These are phyloP conservation scores for Ophiostoma sp. DNA, from an alignment of 2,329 filamentous ascomycete genomes.

Conservation along the genomic window DNA sequence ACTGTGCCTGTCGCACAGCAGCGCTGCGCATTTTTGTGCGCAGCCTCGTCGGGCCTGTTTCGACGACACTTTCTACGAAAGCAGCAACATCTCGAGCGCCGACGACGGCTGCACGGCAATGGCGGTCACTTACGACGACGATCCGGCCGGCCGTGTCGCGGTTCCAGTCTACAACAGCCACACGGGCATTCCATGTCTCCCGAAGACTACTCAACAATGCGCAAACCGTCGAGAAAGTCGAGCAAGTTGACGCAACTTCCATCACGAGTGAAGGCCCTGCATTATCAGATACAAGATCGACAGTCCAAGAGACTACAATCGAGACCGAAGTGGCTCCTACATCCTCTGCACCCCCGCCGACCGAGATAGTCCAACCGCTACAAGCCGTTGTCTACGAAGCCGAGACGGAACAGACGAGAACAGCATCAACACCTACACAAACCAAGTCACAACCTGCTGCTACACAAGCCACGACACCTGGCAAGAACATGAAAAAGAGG, in stretches of 20 bases:
- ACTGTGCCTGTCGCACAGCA: conserved; percentile 28
- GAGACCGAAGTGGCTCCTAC: neutral
- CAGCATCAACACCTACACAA: neutral
- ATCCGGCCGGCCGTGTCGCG: neutral
- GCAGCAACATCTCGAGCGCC: neutral
- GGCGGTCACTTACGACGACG: neutral
- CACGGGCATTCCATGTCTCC: neutral
- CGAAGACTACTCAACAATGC: neutral
- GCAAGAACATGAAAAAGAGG: conserved; percentile 28
- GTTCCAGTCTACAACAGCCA: neutral
- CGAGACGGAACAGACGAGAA: neutral
- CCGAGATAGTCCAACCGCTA: neutral
- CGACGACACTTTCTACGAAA: neutral
- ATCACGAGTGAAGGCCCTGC: neutral
- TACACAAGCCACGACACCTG: neutral
- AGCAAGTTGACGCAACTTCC: neutral
- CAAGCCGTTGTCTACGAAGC: neutral
- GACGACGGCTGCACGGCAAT: neutral
- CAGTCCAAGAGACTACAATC: neutral
- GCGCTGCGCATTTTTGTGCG: conserved; percentile 29
- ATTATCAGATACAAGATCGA: neutral
- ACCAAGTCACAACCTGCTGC: too few species aligned
- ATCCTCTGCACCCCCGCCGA: neutral
- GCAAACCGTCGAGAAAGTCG: neutral
- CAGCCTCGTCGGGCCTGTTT: conserved; percentile 22